Evolutionary conservation across 2,329 filamentous ascomycete genomes (phyloP), one percentile per base, ranked within the genome.

Genomic region (Ophiostoma quercus): DNA sequence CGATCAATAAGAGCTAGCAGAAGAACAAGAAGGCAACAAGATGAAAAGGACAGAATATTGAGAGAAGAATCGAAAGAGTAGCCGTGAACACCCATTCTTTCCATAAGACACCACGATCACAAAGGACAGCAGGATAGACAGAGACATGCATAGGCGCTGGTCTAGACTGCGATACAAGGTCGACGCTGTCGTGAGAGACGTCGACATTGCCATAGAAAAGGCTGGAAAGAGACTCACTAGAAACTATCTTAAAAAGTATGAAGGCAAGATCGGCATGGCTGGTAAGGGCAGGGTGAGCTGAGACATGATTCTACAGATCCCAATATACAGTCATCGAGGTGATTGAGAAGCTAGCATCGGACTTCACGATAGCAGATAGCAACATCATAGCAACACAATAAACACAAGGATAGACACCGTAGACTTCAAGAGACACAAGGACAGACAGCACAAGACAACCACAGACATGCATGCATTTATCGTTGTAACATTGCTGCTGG

Each of bases 81-180:
- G 22, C 51, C 51, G 51, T 29, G 22, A 14, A 57, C n/a, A 57
- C 25, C 51, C 25, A 2, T 16, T 47, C 19, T 16, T n/a, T 7
- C 43, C 19, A n/a, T 7, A 47, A 29, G 51, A 57, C n/a, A 57
- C n/a, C 51, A 25, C 22, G 51, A 57, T 19, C 43, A 19, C 43
- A 8, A 57, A 25, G 51, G 51, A 57, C 51, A 57, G 51, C 51
- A 25, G 51, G 51, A 57, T 57, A 57, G 16, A 57, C 51, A 57
- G 51, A 57, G 51, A 57, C 51, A 57, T 57, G 11, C 51, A 57
- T 29, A 29, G 51, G 51, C 51, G 51, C 51, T 57, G 51, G 51
- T 57, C 22, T 57, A 57, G 51, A 57, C 51, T 57, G 43, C 43
- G 19, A n/a, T 47, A 47, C 43, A 47, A 7, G 43, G 43, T 47